Evolutionary conservation across 371 early-diverging fungal species (phyloP).

Genomic region (Dinochytrium kinnereticum): DNA sequence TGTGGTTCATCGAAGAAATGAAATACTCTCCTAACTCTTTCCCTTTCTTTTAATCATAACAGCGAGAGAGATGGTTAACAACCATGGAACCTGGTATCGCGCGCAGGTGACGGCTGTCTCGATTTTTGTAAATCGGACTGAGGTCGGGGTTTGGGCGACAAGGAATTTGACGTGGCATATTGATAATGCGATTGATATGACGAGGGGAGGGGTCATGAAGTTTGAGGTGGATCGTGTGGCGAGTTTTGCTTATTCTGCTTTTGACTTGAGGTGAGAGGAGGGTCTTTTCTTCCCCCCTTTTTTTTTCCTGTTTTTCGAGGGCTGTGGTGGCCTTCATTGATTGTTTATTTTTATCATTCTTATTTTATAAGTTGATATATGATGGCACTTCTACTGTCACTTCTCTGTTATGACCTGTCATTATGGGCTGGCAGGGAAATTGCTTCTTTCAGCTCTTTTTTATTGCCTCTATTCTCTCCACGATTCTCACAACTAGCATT

Average conservation of each 20-base stretch:
- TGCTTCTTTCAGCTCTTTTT: no score
- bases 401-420: no score
- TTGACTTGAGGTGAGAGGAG: conserved; percentile 1
- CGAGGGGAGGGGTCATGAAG: conserved; percentile 4
- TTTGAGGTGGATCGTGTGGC: not conserved
- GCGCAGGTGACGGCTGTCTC: conserved; percentile 1
- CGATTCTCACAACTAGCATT: no score
- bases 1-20: no score
- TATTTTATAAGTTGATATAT: no score
- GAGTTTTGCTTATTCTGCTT: not conserved
- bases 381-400: no score
- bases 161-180: conserved; percentile 11
- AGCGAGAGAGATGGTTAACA: conserved; percentile 9
- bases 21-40: no score
- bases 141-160: not conserved
- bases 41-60: no score
- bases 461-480: no score
- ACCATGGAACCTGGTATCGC: conserved; percentile 11
- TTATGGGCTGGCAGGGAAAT: no score
- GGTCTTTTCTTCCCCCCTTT: not conserved
- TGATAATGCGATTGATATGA: conserved; percentile 1
- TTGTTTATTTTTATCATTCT: no score
- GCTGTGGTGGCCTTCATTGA: not conserved
- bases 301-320: not conserved
- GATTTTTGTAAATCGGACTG: conserved; percentile 6